These are phyloP conservation scores for Lipomyces spencermartinsiae DNA, from an alignment of 805 yeast genomes.

Conservation along the genomic window DNA sequence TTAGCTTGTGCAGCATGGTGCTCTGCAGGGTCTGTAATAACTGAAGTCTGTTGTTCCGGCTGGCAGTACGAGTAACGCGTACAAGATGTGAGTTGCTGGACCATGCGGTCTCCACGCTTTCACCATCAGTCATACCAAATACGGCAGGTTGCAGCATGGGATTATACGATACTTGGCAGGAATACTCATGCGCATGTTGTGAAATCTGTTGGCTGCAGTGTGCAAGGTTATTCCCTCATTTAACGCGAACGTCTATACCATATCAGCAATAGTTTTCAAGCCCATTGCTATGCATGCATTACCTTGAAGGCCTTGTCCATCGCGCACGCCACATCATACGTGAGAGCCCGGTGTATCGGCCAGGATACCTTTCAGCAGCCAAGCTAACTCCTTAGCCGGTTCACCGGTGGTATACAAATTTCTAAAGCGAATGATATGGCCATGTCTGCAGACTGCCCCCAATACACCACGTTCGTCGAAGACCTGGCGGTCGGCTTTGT, in stretches of 20 bases:
- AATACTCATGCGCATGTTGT: not conserved
- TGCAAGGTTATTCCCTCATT: not conserved
- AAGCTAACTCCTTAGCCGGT: not conserved
- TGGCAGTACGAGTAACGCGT: not conserved
- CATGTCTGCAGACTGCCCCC: no score
- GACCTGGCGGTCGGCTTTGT: no score
- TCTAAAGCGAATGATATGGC: no score
- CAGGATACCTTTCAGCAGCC: not conserved
- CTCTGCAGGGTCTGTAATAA: not conserved
- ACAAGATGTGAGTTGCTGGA: not conserved
- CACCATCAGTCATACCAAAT: no score
- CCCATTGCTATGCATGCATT: not conserved
- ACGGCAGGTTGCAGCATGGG: not conserved
- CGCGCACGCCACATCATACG: not conserved
- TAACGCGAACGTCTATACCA: not conserved
- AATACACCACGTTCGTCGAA: no score
- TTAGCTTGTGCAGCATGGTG: no score
- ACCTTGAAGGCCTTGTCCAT: not conserved
- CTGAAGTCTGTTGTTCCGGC: not conserved
- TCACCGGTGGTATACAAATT: not conserved
- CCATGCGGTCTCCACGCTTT: not conserved
- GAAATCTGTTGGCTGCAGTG: not conserved
- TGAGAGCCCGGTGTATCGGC: not conserved
- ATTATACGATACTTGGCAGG: not conserved
- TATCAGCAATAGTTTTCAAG: not conserved